Base-by-base conservation (phyloP, 768 basidiomycete genomes). In the Pleurotus tuoliensis region DNA sequence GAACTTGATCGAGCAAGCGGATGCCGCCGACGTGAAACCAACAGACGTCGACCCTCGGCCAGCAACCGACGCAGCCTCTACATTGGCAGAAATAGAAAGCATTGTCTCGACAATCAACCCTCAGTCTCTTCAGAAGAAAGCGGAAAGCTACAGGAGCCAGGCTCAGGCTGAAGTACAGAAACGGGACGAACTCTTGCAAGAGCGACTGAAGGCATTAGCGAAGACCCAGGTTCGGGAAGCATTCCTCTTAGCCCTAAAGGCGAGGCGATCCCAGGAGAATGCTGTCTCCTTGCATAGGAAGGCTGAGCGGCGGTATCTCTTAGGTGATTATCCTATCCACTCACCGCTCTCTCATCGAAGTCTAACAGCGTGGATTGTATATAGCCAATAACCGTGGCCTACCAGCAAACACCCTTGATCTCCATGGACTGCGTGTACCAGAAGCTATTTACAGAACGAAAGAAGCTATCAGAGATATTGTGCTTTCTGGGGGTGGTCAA, bases 361-460 rank as follows among this genome's bases (percentile, higher is more conserved):
- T 59, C 22, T 61, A 12, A 60, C 9, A 44, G 41, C n/a, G 41
- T 44, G 20, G 41, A n/a, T 34, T 56, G 2, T 24, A 50, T 41
- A 39, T 58, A 78, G 78, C 78, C 40, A 70, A 70, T 37, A 80
- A 81, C 60, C 63, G 67, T 40, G 56, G 68, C 15, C 67, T 64
- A 27, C 68, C 65, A 22, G 64, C 69, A 1, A 58, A 67, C 25
- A 72, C 69, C 15, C 71, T 82, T 39, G 81, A 82, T 58, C 74
- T 82, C 6, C 80, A 82, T 61, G 78, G 79, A 9, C 67, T 82
- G 27, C 73, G 77, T 22, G 71, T 76, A 0, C 63, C 63, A 0
- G 81, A 82, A 63, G 81, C 81, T 3, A 67, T 82, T 39, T 68
- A 70, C 37, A 67, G 64, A 18, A 77, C 76, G 5, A 78, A 81